Percentiles rank a stretch among this genome's conserved stretches.
These are phyloP conservation scores for Suillus fuscotomentosus DNA, from an alignment of 768 basidiomycete genomes.

Conservation along the genomic window DNA sequence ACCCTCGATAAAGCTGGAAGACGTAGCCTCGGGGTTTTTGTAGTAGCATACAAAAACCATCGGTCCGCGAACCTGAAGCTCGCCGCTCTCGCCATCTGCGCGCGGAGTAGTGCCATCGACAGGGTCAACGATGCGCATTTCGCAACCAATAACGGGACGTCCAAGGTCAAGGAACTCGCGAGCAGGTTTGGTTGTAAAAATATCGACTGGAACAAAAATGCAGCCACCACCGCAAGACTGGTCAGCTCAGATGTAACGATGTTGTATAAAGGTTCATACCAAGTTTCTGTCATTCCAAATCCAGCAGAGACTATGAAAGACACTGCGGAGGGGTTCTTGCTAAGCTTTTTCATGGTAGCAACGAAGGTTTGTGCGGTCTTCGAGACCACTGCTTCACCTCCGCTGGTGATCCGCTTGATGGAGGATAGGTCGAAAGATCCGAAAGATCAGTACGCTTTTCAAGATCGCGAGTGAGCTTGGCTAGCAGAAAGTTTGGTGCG, in stretches of 20 bases:
- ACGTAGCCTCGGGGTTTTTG: too few relatives aligned
- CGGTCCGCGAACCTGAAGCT: too few relatives aligned
- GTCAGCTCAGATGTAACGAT: background rate
- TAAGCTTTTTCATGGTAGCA: constrained; percentile 28
- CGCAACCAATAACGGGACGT: constrained; percentile 27
- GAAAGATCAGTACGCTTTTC: constrained; percentile 20
- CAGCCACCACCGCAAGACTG: constrained; percentile 30
- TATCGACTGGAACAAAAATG: constrained; percentile 35
- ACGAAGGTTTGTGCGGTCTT: constrained; percentile 37
- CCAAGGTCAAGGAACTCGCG: constrained; percentile 40
- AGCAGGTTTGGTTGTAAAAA: constrained; percentile 12
- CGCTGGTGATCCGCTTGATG: constrained; percentile 37
- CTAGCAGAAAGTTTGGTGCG: constrained; percentile 43
- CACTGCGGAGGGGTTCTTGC: constrained; percentile 15
- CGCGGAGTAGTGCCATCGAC: too few relatives aligned
- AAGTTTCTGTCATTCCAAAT: constrained; percentile 46
- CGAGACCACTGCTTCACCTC: constrained; percentile 42
- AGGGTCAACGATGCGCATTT: constrained; percentile 36
- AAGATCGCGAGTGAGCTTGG: constrained; percentile 36
- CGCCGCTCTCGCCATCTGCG: too few relatives aligned
- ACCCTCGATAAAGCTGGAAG: too few relatives aligned
- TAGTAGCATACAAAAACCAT: too few relatives aligned
- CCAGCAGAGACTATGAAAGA: constrained; percentile 24
- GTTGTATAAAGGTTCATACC: constrained; percentile 18
- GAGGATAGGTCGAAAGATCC: constrained; percentile 33